Evolutionary conservation across 768 basidiomycete genomes (phyloP).

Genomic region (Boletus subparvulus): DNA sequence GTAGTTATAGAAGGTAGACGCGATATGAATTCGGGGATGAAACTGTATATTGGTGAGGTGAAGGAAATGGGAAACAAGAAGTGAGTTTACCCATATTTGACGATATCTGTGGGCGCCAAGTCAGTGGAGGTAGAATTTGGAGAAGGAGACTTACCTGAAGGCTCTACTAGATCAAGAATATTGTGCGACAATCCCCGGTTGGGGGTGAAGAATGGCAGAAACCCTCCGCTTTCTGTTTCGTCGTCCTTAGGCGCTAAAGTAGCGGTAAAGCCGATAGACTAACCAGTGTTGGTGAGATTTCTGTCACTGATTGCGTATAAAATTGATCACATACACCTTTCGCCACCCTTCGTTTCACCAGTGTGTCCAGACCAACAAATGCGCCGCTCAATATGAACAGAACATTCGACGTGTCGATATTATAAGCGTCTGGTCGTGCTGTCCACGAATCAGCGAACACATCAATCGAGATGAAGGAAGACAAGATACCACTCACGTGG

Average conservation of each 20-base stretch:
- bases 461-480: background rate
- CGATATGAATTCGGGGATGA: conserved; percentile 95
- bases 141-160: conserved; percentile 46
- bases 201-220: conserved; percentile 74
- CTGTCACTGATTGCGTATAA: background rate
- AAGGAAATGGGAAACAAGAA: background rate
- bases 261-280: conserved; percentile 90
- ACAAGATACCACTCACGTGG: conserved; percentile 19
- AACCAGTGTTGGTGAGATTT: conserved; percentile 1
- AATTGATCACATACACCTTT: conserved; percentile 66
- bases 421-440: conserved; percentile 67
- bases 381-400: conserved; percentile 96
- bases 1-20: conserved; percentile 92
- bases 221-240: conserved; percentile 36
- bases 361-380: conserved; percentile 85
- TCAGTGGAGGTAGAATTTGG: background rate
- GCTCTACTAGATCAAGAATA: conserved; percentile 69
- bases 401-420: conserved; percentile 86
- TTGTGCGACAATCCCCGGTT: conserved; percentile 58
- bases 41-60: conserved; percentile 40
- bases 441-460: conserved; percentile 3
- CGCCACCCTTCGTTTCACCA: conserved; percentile 76
- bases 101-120: conserved; percentile 54
- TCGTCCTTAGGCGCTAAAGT: conserved; percentile 42
- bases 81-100: conserved; percentile 68